These are phyloP conservation scores for Aegilops longissima DNA, from an alignment of 176 grass and related monocot species.

Conservation along the genomic window DNA sequence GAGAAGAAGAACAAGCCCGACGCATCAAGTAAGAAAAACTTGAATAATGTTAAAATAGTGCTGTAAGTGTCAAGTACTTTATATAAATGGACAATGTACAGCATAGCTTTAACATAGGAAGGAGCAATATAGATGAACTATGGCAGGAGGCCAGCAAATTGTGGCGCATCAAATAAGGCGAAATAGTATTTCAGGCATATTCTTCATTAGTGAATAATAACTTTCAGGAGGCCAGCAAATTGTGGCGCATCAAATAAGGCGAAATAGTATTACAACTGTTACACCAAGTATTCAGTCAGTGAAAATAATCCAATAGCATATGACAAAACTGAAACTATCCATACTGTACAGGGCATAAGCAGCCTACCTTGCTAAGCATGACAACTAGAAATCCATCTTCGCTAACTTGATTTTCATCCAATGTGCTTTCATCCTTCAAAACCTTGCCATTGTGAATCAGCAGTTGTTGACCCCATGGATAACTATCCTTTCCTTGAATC, in stretches of 20 bases:
- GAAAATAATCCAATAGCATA: slow-evolving; percentile 19
- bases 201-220: not conserved
- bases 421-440: slow-evolving; percentile 93
- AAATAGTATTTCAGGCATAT: slow-evolving; percentile 4
- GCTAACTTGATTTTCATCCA: slow-evolving; percentile 84
- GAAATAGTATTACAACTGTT: not conserved
- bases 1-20: slow-evolving; percentile 2
- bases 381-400: slow-evolving; percentile 85
- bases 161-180: not conserved
- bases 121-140: not conserved
- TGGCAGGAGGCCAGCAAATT: slow-evolving; percentile 6
- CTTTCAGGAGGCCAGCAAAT: too few species aligned
- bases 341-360: not conserved
- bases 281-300: not conserved
- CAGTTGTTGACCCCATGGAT: slow-evolving; percentile 84
- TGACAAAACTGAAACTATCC: not conserved
- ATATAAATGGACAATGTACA: not conserved
- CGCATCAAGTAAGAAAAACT: not conserved
- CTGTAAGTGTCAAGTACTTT: slow-evolving; percentile 14
- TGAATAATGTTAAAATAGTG: not conserved
- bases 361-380: slow-evolving; percentile 85
- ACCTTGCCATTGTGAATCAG: slow-evolving; percentile 86
- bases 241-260: too few species aligned
- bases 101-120: not conserved
- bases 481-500: slow-evolving; percentile 83